Evolutionary conservation across 2,329 filamentous ascomycete genomes (phyloP), one percentile per base, ranked within the genome.

Genomic region (Exophiala calicioides): DNA sequence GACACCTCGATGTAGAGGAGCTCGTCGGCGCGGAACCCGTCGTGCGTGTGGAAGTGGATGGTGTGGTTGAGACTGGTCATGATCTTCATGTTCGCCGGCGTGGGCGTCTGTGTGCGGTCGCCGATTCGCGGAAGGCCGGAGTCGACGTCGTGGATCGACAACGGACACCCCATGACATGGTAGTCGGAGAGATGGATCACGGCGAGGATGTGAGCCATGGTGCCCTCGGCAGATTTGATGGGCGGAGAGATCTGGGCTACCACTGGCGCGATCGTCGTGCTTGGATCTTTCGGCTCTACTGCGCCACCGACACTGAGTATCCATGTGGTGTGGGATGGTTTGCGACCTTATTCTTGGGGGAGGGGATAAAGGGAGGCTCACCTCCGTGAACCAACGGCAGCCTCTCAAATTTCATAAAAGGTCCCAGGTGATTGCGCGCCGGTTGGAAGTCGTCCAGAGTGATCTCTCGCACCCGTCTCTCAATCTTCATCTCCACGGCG

Each of bases 1-100:
- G 50, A 47, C 9, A 44, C 52, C 30, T 59, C 55, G 30, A 55
- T 47, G 24, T 59, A 59, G 16, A 48, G 30, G 27, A 57, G 32
- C 19, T 59, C 52, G 21, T 59, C 56, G 5, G 56, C 56, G 18
- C 56, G 47, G 36, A 57, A 57, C 2, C 53, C 56, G 15, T 53
- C 43, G 29, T 59, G 52, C 3, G 37, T 34, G 16, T 59, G 55
- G 19, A 59, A 57, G 35, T 57, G 52, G n/a, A 59, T 48, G 2
- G 47, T 44, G 24, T 59, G 56, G 30, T 59, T 59, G n/a, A 59
- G 44, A 44, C 49, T 56, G 5, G 56, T 59, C 50, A 50, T 49
- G 45, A 59, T 49, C 29, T 57, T 59, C 38, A 54, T 35, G 1
- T 34, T 37, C 8, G 35, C 19, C 8, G 47, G 31, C 3, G 24